Evolutionary conservation across 2,329 filamentous ascomycete species (phyloP), one percentile per base, ranked within the genome.

Genomic region (Ophiobolus disseminans): DNA sequence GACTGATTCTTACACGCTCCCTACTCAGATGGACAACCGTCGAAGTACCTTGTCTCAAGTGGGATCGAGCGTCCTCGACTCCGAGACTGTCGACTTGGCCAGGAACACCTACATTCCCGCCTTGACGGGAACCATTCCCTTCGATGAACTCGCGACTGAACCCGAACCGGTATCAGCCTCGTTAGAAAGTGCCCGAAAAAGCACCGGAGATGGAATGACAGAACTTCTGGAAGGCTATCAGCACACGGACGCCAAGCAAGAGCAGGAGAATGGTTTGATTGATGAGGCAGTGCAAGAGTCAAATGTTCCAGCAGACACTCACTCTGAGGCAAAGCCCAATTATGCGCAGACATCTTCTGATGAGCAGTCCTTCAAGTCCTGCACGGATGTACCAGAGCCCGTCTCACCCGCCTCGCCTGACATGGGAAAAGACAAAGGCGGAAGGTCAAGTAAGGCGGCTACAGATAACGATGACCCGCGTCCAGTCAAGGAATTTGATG

Each of bases 321-420:
- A 28, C 14, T 30, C 31, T 6, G 56, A 62, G 13, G 57, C 43
- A 42, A 58, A 40, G 14, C 62, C 54, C 48, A 57, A 52, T 20
- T 65, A 70, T 51, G 46, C 50, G n/a, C 57, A 62, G 20, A 65
- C 65, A 44, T 63, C 63, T 9, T 72, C 63, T 5, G 66, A 69
- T 38, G 62, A 63, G 26, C 62, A 68, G 40, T 72, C 69, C 5
- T 72, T 68, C 57, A 70, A 70, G 42, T 66, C 68, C 21, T 69
- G 63, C 28, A 65, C 62, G 5, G 56, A 63, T 42, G 35, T 57
- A 11, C 45, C 56, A 6, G 55, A 65, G n/a, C 35, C 45, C 25
- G 41, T 41, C 30, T 35, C 45, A 13, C 35, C 45, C 25, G 41
- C 40, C 30, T 35, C 45, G 9, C 35, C 40, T 2, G 39, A 53